Conservation (phyloP, 1,284 basidiomycete species). For the Ustilago bromivora region DNA sequence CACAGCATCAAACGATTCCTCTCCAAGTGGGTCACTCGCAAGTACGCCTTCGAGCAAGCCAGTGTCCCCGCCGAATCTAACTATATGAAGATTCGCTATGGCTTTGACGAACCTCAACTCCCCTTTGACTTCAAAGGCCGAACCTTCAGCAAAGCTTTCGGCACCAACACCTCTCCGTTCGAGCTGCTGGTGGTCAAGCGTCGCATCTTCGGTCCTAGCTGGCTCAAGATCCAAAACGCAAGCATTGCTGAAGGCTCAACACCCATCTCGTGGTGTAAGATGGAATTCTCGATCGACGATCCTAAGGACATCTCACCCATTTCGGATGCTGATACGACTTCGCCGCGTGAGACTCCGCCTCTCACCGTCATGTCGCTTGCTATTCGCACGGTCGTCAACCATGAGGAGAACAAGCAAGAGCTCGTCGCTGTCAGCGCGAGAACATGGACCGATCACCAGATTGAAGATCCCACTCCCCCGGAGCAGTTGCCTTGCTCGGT, state of each 20-base stretch:
- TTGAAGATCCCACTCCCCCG: conserved; percentile 66
- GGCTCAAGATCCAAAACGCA: conserved; percentile 84
- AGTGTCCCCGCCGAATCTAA: conserved; percentile 84
- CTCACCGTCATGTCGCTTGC: conserved; percentile 91
- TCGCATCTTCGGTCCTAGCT: conserved; percentile 99
- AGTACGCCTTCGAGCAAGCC: conserved; percentile 91
- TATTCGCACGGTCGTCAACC: conserved; percentile 91
- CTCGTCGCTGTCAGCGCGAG: conserved; percentile 86
- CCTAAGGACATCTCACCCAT: conserved; percentile 91
- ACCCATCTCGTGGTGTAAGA: conserved; percentile 73
- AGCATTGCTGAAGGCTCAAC: conserved; percentile 73
- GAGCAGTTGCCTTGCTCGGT: conserved; percentile 80
- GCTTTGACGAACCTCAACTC: conserved; percentile 68
- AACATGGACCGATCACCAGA: conserved; percentile 79
- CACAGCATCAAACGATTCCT: conserved; percentile 80
- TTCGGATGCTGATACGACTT: conserved; percentile 78
- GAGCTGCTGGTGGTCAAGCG: conserved; percentile 94
- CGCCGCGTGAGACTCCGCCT: conserved; percentile 86
- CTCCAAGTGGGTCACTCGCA: conserved; percentile 80
- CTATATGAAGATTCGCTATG: conserved; percentile 81
- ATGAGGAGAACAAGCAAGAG: conserved; percentile 92
- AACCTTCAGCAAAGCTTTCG: conserved; percentile 88
- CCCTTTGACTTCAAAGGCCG: conserved; percentile 81
- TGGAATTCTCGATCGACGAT: conserved; percentile 86
- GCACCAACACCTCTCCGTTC: conserved; percentile 92